Conservation (phyloP, 1,284 basidiomycete genomes). For the Ustilago trichophora region DNA sequence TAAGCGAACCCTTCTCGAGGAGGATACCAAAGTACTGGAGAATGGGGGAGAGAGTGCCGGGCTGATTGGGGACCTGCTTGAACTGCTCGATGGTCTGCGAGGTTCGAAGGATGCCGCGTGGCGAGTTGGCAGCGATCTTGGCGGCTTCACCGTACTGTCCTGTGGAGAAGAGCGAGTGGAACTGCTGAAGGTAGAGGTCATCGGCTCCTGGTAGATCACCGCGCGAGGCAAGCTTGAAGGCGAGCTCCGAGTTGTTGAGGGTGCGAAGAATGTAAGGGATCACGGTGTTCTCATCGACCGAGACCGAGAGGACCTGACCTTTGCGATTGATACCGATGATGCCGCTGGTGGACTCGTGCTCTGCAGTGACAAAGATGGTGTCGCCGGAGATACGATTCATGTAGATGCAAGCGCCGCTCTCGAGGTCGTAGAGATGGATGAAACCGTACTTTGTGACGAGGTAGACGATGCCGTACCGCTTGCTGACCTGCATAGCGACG, state of each 20-base stretch:
- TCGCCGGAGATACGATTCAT: conserved; percentile 99
- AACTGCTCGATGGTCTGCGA: conserved; percentile 96
- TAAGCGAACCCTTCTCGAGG: conserved; percentile 95
- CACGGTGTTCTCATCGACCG: conserved; percentile 94
- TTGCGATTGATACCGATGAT: conserved; percentile 99
- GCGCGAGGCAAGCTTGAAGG: conserved; percentile 96
- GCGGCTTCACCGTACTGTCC: conserved; percentile 96
- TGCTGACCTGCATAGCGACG: conserved; percentile 99
- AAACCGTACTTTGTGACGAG: conserved; percentile 99
- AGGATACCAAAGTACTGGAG: conserved; percentile 98
- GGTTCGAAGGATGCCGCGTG: conserved; percentile 93
- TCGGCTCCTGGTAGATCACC: conserved; percentile 98
- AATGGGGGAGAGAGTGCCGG: conserved; percentile 93
- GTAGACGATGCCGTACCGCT: conserved; percentile 96
- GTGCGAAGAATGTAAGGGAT: conserved; percentile 93
- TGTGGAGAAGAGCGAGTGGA: conserved; percentile 88
- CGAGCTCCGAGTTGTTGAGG: conserved; percentile 96
- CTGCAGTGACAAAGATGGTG: conserved; percentile 98
- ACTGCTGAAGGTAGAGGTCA: conserved; percentile 95
- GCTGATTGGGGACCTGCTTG: conserved; percentile 89
- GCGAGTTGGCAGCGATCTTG: conserved; percentile 97
- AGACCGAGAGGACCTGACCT: conserved; percentile 96
- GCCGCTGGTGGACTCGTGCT: conserved; percentile 91
- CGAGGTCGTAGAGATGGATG: conserved; percentile 98
- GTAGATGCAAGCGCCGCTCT: conserved; percentile 98